phyloP scores from a whole-genome alignment of 1,284 basidiomycete species.

The Leccinum pachyderme region DNA sequence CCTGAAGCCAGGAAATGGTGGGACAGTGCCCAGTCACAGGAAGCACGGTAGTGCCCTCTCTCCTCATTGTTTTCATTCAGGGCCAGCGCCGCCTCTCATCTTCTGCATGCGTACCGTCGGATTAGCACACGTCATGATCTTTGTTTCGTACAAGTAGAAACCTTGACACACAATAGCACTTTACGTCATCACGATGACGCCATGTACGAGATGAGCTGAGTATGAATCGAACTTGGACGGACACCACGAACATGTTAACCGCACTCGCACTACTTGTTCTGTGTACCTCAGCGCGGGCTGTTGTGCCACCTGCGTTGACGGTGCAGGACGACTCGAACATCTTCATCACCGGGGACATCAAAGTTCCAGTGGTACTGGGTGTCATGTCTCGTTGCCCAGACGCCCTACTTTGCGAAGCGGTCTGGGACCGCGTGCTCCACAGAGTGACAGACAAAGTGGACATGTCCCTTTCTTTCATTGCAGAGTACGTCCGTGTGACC shows the following conservation, averaged over 20 bases:
- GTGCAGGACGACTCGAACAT: constrained; percentile 28
- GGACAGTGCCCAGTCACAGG: constrained; percentile 49
- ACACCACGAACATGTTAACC: constrained; percentile 28
- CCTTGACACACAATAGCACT: not conserved
- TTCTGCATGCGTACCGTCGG: constrained; percentile 12
- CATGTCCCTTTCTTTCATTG: constrained; percentile 71
- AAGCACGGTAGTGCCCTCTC: constrained; percentile 31
- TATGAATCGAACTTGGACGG: constrained; percentile 6
- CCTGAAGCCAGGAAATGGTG: constrained; percentile 67
- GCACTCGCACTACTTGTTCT: constrained; percentile 19
- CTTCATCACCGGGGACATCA: constrained; percentile 35
- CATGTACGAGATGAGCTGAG: constrained; percentile 7
- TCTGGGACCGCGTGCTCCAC: constrained; percentile 72
- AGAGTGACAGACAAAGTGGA: constrained; percentile 66
- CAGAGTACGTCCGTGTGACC: constrained; percentile 44
- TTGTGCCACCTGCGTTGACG: constrained; percentile 17
- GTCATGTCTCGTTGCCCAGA: constrained; percentile 82
- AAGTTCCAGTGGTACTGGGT: constrained; percentile 60
- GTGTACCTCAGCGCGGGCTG: constrained; percentile 15
- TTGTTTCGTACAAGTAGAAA: constrained; percentile 8
- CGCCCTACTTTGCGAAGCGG: constrained; percentile 72
- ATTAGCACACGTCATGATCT: constrained; percentile 9
- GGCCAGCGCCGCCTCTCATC: constrained; percentile 11
- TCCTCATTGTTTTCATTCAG: constrained; percentile 34
- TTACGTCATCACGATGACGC: constrained; percentile 31